phyloP scores from a whole-genome alignment of 495 filamentous ascomycete genomes.

The Cenococcum geophilum region DNA sequence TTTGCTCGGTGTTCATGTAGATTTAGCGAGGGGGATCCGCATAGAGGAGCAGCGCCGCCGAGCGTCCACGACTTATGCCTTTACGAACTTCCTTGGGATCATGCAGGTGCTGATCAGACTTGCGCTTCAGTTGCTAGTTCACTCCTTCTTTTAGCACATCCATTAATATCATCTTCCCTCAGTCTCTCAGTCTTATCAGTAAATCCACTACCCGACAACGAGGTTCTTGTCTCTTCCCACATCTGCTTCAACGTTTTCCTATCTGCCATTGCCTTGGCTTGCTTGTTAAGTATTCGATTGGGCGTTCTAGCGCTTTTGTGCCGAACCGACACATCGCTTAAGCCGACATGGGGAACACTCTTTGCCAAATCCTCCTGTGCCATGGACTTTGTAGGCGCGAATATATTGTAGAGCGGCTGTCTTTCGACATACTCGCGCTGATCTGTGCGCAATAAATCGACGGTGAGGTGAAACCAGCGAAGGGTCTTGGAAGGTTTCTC shows the following conservation, averaged over 20 bases:
- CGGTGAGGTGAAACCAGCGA: constrained; percentile 23
- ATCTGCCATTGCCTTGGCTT: constrained; percentile 13
- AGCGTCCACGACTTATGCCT: too few species aligned
- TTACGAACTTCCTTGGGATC: too few species aligned
- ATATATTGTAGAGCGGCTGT: constrained; percentile 38
- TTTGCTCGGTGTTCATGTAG: too few species aligned
- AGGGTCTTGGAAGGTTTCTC: not conserved
- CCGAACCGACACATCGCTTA: constrained; percentile 35
- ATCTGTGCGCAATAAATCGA: constrained; percentile 33
- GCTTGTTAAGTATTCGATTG: constrained; percentile 22
- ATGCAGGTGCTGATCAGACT: too few species aligned
- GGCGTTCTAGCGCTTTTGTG: constrained; percentile 20
- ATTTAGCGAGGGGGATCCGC: too few species aligned
- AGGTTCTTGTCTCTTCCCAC: constrained; percentile 20
- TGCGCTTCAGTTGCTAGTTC: too few species aligned
- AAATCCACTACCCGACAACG: too few species aligned
- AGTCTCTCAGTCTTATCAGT: too few species aligned
- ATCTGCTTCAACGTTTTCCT: constrained; percentile 30
- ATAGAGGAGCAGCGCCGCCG: too few species aligned
- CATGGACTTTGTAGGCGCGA: constrained; percentile 26
- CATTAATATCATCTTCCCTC: too few species aligned
- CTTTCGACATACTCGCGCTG: constrained; percentile 41
- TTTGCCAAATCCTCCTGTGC: constrained; percentile 34
- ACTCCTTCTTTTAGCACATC: too few species aligned
- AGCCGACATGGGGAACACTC: constrained; percentile 29